Conservation (phyloP, 2,329 filamentous ascomycete species). For the Incumbomyces delicatus region DNA sequence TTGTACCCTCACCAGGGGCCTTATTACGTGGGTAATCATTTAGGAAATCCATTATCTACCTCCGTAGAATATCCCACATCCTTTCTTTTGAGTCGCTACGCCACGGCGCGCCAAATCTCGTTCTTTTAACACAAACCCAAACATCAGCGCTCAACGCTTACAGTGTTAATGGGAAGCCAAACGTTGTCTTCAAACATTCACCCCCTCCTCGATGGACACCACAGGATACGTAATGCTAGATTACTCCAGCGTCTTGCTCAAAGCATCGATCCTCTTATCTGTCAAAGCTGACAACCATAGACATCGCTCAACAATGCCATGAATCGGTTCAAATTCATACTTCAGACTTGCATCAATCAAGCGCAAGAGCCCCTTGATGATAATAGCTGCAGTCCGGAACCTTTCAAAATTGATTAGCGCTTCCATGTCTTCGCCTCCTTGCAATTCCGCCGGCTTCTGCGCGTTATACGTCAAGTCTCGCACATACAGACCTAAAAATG, state of each 20-base stretch:
- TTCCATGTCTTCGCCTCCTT: conserved; percentile 37
- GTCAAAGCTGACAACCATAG: conserved; percentile 54
- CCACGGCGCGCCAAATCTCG: too few species aligned
- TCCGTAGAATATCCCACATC: too few species aligned
- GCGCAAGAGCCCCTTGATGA: conserved; percentile 54
- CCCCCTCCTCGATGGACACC: too few species aligned
- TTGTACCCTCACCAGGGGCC: too few species aligned
- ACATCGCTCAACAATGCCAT: conserved; percentile 51
- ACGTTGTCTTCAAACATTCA: too few species aligned
- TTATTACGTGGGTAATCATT: too few species aligned
- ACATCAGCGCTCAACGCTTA: too few species aligned
- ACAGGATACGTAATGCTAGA: neutral
- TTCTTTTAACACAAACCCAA: too few species aligned
- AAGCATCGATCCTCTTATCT: conserved; percentile 46
- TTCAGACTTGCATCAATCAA: conserved; percentile 55
- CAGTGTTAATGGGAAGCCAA: too few species aligned
- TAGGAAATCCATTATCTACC: too few species aligned
- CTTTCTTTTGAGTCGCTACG: too few species aligned
- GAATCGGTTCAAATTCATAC: conserved; percentile 49
- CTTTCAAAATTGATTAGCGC: conserved; percentile 58
- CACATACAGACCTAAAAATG: conserved; percentile 57
- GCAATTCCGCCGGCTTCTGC: conserved; percentile 52
- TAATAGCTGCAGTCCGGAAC: conserved; percentile 54
- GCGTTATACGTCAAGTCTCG: conserved; percentile 59
- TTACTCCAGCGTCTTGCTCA: conserved; percentile 34